A percentile compares a stretch with the other conserved stretches of the same genome.
These are phyloP conservation scores for Linnemannia elongata DNA, from an alignment of 192 early-diverging fungal species.

Conservation along the genomic window DNA sequence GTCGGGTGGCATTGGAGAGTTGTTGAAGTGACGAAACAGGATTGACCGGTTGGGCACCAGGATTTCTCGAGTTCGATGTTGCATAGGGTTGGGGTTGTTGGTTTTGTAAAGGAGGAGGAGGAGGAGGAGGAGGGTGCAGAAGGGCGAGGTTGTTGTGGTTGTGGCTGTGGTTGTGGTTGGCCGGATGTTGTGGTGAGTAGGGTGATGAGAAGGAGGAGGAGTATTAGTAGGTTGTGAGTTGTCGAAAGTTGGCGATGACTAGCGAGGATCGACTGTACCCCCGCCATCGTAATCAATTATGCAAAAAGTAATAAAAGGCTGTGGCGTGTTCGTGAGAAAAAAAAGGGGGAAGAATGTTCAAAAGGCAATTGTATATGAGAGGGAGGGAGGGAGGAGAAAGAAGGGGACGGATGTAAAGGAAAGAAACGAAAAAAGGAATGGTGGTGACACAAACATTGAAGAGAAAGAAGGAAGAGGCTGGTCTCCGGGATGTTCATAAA, in stretches of 20 bases:
- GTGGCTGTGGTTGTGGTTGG: background rate
- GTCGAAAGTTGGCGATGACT: background rate
- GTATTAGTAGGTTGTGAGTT: background rate
- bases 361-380: background rate
- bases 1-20: background rate
- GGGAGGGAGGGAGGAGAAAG: background rate
- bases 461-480: background rate
- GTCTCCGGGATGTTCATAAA: too few species aligned
- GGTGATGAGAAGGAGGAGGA: background rate
- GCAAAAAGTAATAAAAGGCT: too few species aligned
- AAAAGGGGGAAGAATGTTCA: background rate
- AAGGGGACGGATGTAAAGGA: background rate
- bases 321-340: too few species aligned
- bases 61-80: background rate
- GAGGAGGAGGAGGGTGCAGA: background rate
- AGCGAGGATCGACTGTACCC: background rate
- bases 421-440: background rate
- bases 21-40: background rate
- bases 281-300: background rate
- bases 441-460: conserved; percentile 1
- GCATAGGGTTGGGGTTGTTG: background rate
- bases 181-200: background rate
- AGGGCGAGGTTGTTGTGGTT: background rate
- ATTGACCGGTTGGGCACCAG: background rate
- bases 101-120: background rate